Evolutionary conservation across 306 rosid genomes (phyloP), one percentile per base, ranked within the genome.

Genomic region (Trifolium subterraneum): DNA sequence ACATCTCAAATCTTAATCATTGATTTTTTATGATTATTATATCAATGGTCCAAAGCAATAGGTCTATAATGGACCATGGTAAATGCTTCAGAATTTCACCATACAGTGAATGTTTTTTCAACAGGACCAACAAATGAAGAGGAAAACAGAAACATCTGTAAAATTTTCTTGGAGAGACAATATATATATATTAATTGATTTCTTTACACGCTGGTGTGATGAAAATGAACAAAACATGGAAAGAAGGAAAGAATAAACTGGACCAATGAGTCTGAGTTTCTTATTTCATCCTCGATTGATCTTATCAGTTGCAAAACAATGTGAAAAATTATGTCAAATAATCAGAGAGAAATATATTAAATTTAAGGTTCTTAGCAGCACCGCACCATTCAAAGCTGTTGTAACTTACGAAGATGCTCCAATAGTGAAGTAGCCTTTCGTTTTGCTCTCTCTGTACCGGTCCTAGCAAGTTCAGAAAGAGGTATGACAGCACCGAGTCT

Each of bases 401-500:
- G 91, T 68, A 84, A 45, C 84, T 86, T 90, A 2, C 86, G 85
- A 72, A 95, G 97, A 88, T 87, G 96, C 82, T 87, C 97, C 86
- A 95, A 63, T 83, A 92, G 85, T 59, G 96, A 95, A 60, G 87
- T 85, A 12, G 98, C 98, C 80, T 95, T 95, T 78, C 99, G 74
- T 82, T 92, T 92, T 48, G 98, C 93, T 75, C 99, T 87, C 84
- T 86, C 99, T 4, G 99, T 88, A 70, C 99, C 98, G 27, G 77
- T 86, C 72, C 81, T 77, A 3, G 96, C 81, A 33, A 95, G 92
- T 68, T 95, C 99, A 0, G 96, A 73, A 74, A 95, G 83, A 8
- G 98, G 98, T 51, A 95, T 86, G 78, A 90, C 79, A 42, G 92
- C 98, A 15, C 97, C 98, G 11, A 95, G 99, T 86, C 97, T 83